Evolutionary conservation across 192 early-diverging fungal species (phyloP).

Genomic region (Linnemannia schmuckeri): DNA sequence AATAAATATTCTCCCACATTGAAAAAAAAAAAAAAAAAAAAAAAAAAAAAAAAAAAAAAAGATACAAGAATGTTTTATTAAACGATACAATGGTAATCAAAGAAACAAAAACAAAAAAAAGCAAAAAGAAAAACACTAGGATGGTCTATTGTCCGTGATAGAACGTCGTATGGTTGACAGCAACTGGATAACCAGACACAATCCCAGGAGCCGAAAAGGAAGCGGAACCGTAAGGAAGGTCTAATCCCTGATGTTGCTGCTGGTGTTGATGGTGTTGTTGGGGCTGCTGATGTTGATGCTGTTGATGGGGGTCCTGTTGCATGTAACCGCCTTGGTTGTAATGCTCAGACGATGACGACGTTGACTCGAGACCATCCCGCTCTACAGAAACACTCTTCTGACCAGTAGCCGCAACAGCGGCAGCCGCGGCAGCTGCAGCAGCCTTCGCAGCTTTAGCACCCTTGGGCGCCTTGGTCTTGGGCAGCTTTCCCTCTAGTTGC

Average conservation of each 20-base stretch:
- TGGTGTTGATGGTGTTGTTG: neutral
- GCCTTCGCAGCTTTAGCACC: conserved; percentile 24
- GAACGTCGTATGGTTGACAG: neutral
- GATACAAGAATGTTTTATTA: neutral
- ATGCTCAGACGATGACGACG: neutral
- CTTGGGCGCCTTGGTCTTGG: conserved; percentile 37
- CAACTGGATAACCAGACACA: neutral
- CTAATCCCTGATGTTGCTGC: neutral
- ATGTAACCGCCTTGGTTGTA: neutral
- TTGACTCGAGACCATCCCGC: neutral
- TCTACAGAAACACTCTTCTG: neutral
- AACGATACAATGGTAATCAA: neutral
- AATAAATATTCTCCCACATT: too few species aligned
- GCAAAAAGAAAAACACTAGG: neutral
- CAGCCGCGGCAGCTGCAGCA: neutral
- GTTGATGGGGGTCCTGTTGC: neutral
- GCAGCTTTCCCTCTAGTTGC: conserved; percentile 36
- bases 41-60: neutral
- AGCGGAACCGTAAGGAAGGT: neutral
- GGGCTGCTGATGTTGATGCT: neutral
- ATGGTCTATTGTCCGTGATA: neutral
- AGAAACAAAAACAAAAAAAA: neutral
- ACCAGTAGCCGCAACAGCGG: neutral
- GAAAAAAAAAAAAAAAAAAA: conserved; percentile 7
- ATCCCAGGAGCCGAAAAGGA: neutral